Conservation (phyloP, 129 eudicot species). For the Silybum marianum region DNA sequence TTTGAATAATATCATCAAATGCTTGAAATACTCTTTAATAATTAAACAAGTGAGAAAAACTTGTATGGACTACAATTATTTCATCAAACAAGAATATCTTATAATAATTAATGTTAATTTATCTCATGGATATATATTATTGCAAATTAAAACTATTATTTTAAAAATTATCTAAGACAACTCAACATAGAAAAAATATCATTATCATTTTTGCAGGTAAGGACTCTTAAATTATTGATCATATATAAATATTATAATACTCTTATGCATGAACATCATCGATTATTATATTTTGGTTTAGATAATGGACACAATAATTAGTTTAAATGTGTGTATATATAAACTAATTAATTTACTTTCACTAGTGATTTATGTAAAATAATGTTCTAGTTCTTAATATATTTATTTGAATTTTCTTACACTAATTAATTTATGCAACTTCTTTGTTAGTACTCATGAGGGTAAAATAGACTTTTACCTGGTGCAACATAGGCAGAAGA, state of each 20-base stretch:
- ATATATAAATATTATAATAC: no score
- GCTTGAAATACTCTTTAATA: no score
- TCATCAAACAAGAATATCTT: no score
- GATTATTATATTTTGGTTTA: neutral
- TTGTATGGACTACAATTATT: no score
- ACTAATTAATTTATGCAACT: neutral
- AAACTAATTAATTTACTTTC: neutral
- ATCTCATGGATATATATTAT: no score
- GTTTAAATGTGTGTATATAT: neutral
- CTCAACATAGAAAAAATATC: neutral
- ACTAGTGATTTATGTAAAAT: neutral
- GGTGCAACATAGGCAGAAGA: slow-evolving; percentile 68
- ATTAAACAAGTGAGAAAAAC: no score
- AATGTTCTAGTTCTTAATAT: neutral
- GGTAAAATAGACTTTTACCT: slow-evolving; percentile 43
- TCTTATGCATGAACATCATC: neutral
- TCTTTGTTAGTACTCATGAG: neutral
- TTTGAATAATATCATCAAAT: no score
- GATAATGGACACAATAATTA: neutral
- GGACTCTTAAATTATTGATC: neutral
- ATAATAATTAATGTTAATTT: no score
- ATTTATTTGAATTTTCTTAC: neutral
- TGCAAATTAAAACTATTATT: no score
- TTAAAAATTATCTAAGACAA: neutral
- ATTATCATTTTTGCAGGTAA: neutral